Evolutionary conservation across 768 basidiomycete genomes (phyloP), one percentile per base, ranked within the genome.

Genomic region (Tylopilus intermedius): DNA sequence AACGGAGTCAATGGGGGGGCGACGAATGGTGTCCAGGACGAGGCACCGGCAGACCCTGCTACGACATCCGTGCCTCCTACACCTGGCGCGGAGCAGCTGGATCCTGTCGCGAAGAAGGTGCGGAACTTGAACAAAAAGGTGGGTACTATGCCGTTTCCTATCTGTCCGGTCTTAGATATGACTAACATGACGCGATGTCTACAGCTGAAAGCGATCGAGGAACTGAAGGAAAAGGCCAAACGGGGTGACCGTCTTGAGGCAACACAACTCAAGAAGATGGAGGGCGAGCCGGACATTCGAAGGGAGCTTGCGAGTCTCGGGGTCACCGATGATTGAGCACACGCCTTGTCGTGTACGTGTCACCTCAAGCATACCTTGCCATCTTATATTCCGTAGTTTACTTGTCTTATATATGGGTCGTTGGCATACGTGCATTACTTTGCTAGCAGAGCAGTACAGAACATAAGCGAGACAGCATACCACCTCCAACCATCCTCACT

Each of bases 161-260:
- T n/a, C 14, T 7, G 9, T 40, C 22, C 6, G 5, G 24, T 24
- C 30, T 32, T 9, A 10, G 15, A 7, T 2, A 11, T 21, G 47
- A 39, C 39, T 53, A n/a, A 56, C 14, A 1, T 14, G 13, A 11
- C 13, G 6, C n/a, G 15, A 15, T 15, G 13, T 40, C 5, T 3
- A 35, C 59, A 96, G 94, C 78, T 99, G 59, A 97, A 96, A 69
- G 95, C 95, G n/a, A 98, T 99, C 59, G 93, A 97, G 21, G 94
- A 98, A 64, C 82, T 99, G 46, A 98, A 97, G 75, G 90, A 90
- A 59, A 93, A 94, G 74, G 80, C 82, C 26, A 86, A 81, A 64
- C 81, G 88, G 33, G 95, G 96, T 1, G 94, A 98, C 68, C 81
- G 86, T 50, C 78, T 99, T 29, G 95, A 99, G 70, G 86, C 85